Conservation (phyloP, 2,329 filamentous ascomycete genomes). For the Penicillium sp. region DNA sequence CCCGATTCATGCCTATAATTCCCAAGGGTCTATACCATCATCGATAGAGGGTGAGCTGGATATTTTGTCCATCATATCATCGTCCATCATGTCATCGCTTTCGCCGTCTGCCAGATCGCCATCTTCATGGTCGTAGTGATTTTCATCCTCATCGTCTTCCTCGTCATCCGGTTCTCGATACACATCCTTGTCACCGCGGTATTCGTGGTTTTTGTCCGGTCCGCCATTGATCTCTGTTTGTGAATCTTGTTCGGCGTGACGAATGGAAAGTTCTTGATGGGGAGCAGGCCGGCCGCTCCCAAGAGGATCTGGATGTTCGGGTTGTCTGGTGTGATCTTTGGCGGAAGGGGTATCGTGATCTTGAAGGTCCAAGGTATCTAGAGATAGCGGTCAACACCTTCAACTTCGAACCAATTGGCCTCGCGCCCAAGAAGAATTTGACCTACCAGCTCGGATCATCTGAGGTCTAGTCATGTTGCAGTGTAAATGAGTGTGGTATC, state of each 20-base stretch:
- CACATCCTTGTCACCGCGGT: slow-evolving; percentile 27
- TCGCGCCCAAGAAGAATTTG: not conserved
- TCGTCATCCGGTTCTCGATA: slow-evolving; percentile 29
- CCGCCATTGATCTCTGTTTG: slow-evolving; percentile 62
- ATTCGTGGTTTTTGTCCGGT: slow-evolving; percentile 48
- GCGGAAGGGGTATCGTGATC: slow-evolving; percentile 72
- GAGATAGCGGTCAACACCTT: slow-evolving; percentile 11
- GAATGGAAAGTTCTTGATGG: slow-evolving; percentile 77
- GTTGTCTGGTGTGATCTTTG: slow-evolving; percentile 63
- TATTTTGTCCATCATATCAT: slow-evolving; percentile 97
- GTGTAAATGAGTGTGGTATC: slow-evolving; percentile 14
- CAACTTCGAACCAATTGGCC: not conserved
- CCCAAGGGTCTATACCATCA: slow-evolving; percentile 65
- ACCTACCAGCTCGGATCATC: slow-evolving; percentile 41
- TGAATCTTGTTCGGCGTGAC: slow-evolving; percentile 67
- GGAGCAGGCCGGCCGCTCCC: slow-evolving; percentile 55
- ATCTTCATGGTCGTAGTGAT: slow-evolving; percentile 34
- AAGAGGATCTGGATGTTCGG: slow-evolving; percentile 43
- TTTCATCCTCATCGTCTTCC: slow-evolving; percentile 17
- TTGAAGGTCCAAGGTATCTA: slow-evolving; percentile 94
- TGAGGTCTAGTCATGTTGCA: slow-evolving; percentile 37
- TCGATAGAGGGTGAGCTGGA: slow-evolving; percentile 98
- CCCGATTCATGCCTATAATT: too few species aligned
- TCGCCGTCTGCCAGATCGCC: slow-evolving; percentile 56
- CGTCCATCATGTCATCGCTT: slow-evolving; percentile 62